Percentiles rank a stretch among this genome's conserved stretches.
These are phyloP conservation scores for Zhuliangozyma blackwelliae DNA, from an alignment of 1,139 yeast species.

Conservation along the genomic window DNA sequence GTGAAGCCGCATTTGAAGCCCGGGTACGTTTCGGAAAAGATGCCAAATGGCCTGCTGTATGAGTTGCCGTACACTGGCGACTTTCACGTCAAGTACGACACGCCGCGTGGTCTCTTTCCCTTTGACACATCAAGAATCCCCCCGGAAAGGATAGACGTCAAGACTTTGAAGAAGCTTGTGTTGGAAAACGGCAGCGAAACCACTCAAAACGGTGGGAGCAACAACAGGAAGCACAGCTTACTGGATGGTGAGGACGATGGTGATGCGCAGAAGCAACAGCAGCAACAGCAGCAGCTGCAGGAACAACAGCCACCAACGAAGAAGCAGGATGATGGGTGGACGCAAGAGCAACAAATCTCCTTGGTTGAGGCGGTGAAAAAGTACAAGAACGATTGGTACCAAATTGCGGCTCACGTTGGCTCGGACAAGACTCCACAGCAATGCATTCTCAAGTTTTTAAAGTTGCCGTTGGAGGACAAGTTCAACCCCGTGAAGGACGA, in stretches of 20 bases:
- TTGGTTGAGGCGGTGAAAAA: constrained; percentile 62
- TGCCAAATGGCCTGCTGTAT: constrained; percentile 41
- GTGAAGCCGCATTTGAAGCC: constrained; percentile 70
- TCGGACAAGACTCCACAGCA: constrained; percentile 66
- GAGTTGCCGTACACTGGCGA: constrained; percentile 66
- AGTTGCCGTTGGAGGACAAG: constrained; percentile 77
- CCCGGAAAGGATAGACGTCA: constrained; percentile 51
- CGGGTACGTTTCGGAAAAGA: constrained; percentile 58
- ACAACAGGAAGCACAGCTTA: constrained; percentile 4
- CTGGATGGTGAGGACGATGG: background rate
- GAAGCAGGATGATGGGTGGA: constrained; percentile 56
- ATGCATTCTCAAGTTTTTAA: constrained; percentile 75
- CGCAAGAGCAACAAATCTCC: constrained; percentile 51
- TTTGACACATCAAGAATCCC: constrained; percentile 73
- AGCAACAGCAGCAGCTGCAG: background rate
- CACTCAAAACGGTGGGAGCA: constrained; percentile 5
- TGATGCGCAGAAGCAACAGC: too few species aligned
- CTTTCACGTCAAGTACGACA: constrained; percentile 68
- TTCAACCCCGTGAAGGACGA: constrained; percentile 49
- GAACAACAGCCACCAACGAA: constrained; percentile 13
- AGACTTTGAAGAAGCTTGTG: constrained; percentile 51
- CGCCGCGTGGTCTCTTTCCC: constrained; percentile 93
- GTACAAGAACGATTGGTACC: constrained; percentile 68
- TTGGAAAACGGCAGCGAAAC: constrained; percentile 3
- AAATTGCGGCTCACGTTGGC: constrained; percentile 60